These are phyloP conservation scores for Danielia oregonensis DNA, from an alignment of 805 yeast genomes.

Conservation along the genomic window DNA sequence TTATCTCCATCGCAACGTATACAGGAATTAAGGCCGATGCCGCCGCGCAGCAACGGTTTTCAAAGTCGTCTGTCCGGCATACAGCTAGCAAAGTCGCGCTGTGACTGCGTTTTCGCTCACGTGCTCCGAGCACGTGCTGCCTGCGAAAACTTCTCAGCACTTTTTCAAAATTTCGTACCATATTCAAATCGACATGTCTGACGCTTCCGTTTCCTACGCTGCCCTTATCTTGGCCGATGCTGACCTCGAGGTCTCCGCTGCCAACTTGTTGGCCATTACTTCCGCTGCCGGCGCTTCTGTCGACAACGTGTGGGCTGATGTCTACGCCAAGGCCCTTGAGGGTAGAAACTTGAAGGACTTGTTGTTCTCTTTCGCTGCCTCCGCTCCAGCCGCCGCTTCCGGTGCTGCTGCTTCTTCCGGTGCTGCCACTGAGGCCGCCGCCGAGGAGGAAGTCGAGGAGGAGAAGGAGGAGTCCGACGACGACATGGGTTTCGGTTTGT, in stretches of 20 bases:
- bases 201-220: constrained; percentile 95
- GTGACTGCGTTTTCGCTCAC: constrained; percentile 4
- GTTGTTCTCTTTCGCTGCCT: constrained; percentile 51
- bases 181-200: constrained; percentile 58
- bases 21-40: too few relatives aligned
- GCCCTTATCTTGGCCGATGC: constrained; percentile 98
- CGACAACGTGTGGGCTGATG: constrained; percentile 81
- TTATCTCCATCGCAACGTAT: too few relatives aligned
- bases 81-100: too few relatives aligned
- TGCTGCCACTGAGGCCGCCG: constrained; percentile 47
- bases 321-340: constrained; percentile 83
- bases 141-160: constrained; percentile 11
- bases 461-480: constrained; percentile 20
- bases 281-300: constrained; percentile 80
- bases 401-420: constrained; percentile 32
- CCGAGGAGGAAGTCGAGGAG: constrained; percentile 26
- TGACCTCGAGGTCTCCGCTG: constrained; percentile 87
- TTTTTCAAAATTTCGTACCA: neutral
- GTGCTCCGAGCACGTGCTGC: too few relatives aligned
- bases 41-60: too few relatives aligned
- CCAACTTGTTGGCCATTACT: constrained; percentile 74
- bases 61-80: too few relatives aligned
- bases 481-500: constrained; percentile 32
- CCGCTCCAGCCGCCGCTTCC: constrained; percentile 40
- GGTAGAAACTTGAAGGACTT: constrained; percentile 83